phyloP scores from a whole-genome alignment of 2,329 filamentous ascomycete species.

The Canariomyces notabilis region DNA sequence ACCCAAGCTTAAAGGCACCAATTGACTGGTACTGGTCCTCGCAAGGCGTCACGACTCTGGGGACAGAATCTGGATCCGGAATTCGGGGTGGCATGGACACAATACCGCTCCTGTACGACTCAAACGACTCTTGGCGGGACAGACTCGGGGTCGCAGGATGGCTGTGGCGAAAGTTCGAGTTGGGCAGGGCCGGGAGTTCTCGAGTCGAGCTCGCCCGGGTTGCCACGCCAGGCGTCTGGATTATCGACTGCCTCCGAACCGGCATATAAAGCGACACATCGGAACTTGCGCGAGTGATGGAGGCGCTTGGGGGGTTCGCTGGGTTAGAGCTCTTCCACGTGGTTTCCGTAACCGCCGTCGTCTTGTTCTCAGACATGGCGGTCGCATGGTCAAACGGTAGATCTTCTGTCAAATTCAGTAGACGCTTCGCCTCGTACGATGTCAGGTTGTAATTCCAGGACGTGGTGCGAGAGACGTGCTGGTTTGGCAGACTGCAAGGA shows the following conservation, averaged over 20 bases:
- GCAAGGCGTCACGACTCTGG: constrained; percentile 44
- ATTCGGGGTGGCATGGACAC: constrained; percentile 32
- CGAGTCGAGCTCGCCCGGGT: constrained; percentile 33
- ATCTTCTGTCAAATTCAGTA: constrained; percentile 38
- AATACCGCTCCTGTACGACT: constrained; percentile 31
- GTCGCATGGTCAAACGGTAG: constrained; percentile 30
- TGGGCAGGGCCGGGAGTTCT: constrained; percentile 24
- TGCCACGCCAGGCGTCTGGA: constrained; percentile 46
- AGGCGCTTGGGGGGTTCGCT: constrained; percentile 23
- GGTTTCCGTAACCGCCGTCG: constrained; percentile 29
- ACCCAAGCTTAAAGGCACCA: constrained; percentile 58
- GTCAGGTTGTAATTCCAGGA: constrained; percentile 41
- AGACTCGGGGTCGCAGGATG: constrained; percentile 35
- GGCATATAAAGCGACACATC: constrained; percentile 45
- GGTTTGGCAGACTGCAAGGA: constrained; percentile 28
- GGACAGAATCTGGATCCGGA: constrained; percentile 25
- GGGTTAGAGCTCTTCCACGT: constrained; percentile 37
- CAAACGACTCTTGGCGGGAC: constrained; percentile 37
- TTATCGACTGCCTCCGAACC: constrained; percentile 43
- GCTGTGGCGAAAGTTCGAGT: constrained; percentile 35
- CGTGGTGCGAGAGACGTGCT: constrained; percentile 31
- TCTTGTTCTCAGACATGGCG: constrained; percentile 32
- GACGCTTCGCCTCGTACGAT: constrained; percentile 42
- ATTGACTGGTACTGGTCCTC: constrained; percentile 56
- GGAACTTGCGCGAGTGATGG: constrained; percentile 40